Conservation (phyloP, 2,329 filamentous ascomycete genomes). For the Ascochyta viciae-villosae region DNA sequence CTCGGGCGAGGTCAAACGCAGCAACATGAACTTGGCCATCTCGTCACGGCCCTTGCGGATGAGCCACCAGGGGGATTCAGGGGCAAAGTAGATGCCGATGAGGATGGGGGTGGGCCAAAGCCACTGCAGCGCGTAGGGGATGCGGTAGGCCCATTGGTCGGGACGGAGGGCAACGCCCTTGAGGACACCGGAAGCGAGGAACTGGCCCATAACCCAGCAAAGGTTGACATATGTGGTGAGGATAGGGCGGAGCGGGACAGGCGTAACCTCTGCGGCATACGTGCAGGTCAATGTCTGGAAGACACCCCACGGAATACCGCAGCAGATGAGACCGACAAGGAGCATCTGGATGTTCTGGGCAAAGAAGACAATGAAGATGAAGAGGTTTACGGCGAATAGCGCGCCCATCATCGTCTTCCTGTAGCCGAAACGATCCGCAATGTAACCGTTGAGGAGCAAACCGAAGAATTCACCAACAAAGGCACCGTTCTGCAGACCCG, state of each 20-base stretch:
- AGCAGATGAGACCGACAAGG: constrained; percentile 64
- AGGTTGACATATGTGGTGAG: constrained; percentile 74
- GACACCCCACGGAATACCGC: constrained; percentile 54
- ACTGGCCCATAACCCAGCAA: constrained; percentile 77
- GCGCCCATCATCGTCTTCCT: constrained; percentile 49
- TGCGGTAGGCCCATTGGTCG: constrained; percentile 73
- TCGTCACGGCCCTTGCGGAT: constrained; percentile 69
- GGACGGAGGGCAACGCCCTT: constrained; percentile 68
- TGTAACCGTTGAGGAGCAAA: constrained; percentile 54
- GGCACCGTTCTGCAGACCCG: constrained; percentile 56
- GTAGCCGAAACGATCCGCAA: constrained; percentile 54
- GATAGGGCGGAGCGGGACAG: constrained; percentile 68
- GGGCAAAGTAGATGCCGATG: constrained; percentile 71
- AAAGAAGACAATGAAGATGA: constrained; percentile 50
- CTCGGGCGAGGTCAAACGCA: constrained; percentile 66
- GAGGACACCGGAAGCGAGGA: constrained; percentile 75
- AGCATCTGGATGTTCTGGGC: constrained; percentile 60
- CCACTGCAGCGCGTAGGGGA: constrained; percentile 75
- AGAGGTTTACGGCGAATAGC: constrained; percentile 35
- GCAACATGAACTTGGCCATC: constrained; percentile 70
- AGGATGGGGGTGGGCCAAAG: constrained; percentile 76
- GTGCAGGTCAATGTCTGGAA: constrained; percentile 58
- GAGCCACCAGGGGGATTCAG: constrained; percentile 77
- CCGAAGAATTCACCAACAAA: constrained; percentile 55
- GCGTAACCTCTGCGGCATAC: constrained; percentile 68